These are phyloP conservation scores for Syzygium jambos DNA, from an alignment of 345 rosid genomes.

Conservation along the genomic window DNA sequence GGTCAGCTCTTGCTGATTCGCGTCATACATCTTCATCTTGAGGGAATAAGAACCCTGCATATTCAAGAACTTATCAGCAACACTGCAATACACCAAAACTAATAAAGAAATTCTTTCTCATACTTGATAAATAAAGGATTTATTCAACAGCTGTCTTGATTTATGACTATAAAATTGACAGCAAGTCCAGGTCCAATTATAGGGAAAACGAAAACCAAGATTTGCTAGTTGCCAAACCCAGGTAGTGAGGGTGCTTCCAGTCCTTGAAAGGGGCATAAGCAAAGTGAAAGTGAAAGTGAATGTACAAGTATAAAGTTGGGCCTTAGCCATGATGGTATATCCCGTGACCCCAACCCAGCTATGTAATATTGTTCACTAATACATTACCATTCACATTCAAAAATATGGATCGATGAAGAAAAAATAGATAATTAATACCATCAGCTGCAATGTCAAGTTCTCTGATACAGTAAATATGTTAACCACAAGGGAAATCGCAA, in stretches of 20 bases:
- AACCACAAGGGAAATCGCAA: background rate
- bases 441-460: background rate
- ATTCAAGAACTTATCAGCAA: background rate
- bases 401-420: background rate
- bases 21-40: conserved; percentile 76
- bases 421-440: background rate
- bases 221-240: background rate
- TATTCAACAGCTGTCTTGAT: background rate
- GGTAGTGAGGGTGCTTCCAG: background rate
- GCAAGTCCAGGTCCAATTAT: background rate
- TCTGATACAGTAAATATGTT: background rate
- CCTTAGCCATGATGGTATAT: background rate
- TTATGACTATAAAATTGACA: background rate
- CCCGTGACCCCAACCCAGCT: background rate
- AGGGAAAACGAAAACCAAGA: background rate
- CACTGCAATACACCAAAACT: background rate
- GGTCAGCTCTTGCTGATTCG: conserved; percentile 38
- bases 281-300: background rate
- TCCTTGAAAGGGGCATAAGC: background rate
- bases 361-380: background rate
- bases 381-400: background rate
- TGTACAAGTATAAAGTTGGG: background rate
- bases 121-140: background rate
- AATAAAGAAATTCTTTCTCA: background rate
- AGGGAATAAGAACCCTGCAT: conserved; percentile 81